Percentiles rank a stretch among this genome's conserved stretches.
phyloP scores from a whole-genome alignment of 768 basidiomycete genomes.

The Dacryopinax primogenitus region DNA sequence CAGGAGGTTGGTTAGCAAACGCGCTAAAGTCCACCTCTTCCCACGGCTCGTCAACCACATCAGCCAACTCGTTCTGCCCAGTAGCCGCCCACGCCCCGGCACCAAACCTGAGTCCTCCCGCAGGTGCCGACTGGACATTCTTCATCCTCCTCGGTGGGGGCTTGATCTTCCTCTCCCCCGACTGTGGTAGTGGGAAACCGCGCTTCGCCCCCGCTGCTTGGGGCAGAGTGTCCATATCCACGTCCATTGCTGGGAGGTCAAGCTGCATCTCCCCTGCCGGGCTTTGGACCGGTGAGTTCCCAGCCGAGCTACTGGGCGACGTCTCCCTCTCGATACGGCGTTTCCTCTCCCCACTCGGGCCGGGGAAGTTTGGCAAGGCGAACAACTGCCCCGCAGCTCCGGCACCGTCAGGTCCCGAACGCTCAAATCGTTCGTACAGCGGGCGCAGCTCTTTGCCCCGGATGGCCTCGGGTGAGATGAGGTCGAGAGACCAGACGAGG shows the following conservation, averaged over 20 bases:
- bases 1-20: not conserved
- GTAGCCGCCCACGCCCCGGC: not conserved
- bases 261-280: not conserved
- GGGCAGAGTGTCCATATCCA: not conserved
- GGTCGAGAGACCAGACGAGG: not conserved
- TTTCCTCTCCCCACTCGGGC: not conserved
- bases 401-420: not conserved
- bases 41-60: slow-evolving; percentile 8
- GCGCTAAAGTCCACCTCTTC: slow-evolving; percentile 4
- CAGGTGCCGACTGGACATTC: slow-evolving; percentile 6
- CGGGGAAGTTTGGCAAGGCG: not conserved
- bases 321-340: not conserved
- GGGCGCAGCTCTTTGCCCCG: not conserved
- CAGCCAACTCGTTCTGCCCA: not conserved
- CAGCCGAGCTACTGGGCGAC: not conserved
- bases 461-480: not conserved
- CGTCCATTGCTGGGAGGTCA: not conserved
- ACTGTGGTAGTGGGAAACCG: not conserved
- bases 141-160: not conserved
- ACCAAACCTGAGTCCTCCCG: not conserved
- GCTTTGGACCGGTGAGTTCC: not conserved
- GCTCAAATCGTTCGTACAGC: not conserved
- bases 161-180: not conserved
- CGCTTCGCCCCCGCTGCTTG: no score
- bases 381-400: not conserved